Evolutionary conservation across 306 rosid species (phyloP).

Genomic region (Trichosanthes cucumerina): DNA sequence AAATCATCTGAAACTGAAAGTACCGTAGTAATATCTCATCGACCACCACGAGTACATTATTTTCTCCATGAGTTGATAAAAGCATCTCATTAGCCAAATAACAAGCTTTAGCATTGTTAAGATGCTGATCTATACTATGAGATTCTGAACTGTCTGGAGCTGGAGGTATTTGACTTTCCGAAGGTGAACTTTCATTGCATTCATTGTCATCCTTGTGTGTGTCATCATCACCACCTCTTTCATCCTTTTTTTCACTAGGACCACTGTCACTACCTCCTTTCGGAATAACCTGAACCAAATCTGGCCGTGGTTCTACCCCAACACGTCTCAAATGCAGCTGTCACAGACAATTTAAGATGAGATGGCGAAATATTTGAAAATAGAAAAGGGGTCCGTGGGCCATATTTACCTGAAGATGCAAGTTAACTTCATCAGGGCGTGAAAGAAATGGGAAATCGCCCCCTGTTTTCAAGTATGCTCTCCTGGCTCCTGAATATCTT

Average conservation of each 20-base stretch:
- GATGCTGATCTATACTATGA: conserved; percentile 37
- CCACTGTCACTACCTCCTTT: conserved; percentile 65
- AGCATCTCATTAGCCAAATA: neutral
- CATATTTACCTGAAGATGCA: conserved; percentile 76
- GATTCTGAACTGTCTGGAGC: conserved; percentile 59
- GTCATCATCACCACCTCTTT: conserved; percentile 40
- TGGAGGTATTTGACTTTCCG: conserved; percentile 38
- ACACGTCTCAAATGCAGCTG: conserved; percentile 89
- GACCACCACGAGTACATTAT: neutral
- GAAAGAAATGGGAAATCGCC: conserved; percentile 99
- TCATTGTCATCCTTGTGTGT: conserved; percentile 35
- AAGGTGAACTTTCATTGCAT: conserved; percentile 31
- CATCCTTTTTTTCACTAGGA: conserved; percentile 44
- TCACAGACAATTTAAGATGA: conserved; percentile 5
- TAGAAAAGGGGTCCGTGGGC: neutral
- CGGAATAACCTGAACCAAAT: conserved; percentile 45
- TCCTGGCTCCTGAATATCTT: conserved; percentile 84
- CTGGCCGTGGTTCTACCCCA: conserved; percentile 83
- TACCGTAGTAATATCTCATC: neutral
- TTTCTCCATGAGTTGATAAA: neutral
- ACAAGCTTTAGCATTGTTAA: conserved; percentile 26
- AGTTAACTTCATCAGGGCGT: conserved; percentile 97
- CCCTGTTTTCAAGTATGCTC: conserved; percentile 74
- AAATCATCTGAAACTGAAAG: neutral
- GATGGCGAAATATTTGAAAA: neutral